Evolutionary conservation across 345 rosid species (phyloP).

Genomic region (Melaleuca quinquenervia): DNA sequence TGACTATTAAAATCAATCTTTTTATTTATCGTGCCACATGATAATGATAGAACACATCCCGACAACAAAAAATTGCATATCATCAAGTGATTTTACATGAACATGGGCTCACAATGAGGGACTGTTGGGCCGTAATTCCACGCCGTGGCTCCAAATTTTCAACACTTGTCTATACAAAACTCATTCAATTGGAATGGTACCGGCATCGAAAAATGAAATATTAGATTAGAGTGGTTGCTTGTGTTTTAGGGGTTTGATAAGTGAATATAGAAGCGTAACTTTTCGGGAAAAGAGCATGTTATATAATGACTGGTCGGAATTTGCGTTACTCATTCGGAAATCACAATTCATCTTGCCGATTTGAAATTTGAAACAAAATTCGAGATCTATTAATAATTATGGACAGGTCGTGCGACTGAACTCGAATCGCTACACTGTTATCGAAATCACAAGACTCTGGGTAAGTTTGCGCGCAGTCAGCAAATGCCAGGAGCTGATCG

Average conservation of each 20-base stretch:
- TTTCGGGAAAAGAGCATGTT: background rate
- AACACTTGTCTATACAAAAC: background rate
- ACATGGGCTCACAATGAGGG: background rate
- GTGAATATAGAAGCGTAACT: background rate
- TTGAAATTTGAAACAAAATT: background rate
- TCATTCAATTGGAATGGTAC: background rate
- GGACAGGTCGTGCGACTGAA: fast-evolving
- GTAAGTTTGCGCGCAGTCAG: background rate
- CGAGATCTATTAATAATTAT: background rate
- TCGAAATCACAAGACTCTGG: background rate
- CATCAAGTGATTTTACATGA: background rate
- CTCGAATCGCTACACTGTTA: background rate
- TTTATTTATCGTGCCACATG: background rate
- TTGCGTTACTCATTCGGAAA: too few relatives aligned
- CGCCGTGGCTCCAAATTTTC: too few relatives aligned
- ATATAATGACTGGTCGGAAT: background rate
- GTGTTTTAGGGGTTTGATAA: background rate
- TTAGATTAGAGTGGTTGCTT: background rate
- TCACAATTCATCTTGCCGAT: too few relatives aligned
- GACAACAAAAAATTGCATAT: background rate
- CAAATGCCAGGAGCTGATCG: background rate
- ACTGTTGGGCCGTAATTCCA: background rate
- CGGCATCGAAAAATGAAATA: background rate
- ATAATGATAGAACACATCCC: background rate
- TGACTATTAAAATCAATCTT: background rate